Evolutionary conservation across 2,329 filamentous ascomycete species (phyloP).

Genomic region (Trichoderma lentiforme): DNA sequence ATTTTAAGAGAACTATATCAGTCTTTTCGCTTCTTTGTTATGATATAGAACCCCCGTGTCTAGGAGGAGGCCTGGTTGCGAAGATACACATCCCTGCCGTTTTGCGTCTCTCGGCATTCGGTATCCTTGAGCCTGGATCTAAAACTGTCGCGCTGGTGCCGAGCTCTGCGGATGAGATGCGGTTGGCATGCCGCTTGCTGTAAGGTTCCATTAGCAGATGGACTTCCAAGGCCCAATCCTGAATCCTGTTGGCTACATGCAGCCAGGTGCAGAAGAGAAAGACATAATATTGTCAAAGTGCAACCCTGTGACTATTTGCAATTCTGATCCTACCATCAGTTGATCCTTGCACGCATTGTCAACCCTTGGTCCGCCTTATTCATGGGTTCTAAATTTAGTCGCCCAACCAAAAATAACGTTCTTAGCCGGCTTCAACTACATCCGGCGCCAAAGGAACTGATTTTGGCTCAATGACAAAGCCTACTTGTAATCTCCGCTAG

Average conservation of each 20-base stretch:
- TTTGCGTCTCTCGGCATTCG: not conserved
- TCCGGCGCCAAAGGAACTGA: not conserved
- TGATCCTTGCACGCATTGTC: not conserved
- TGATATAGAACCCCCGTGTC: not conserved
- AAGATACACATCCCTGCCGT: too few relatives aligned
- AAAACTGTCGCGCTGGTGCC: too few relatives aligned
- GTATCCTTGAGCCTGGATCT: not conserved
- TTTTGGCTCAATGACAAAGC: not conserved
- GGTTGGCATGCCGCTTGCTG: not conserved
- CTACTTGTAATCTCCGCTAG: not conserved
- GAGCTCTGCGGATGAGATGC: too few relatives aligned
- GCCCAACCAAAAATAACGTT: not conserved
- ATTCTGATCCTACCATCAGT: not conserved
- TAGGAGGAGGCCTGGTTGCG: accelerated
- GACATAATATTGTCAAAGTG: not conserved
- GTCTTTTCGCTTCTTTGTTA: not conserved
- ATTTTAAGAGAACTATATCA: not conserved
- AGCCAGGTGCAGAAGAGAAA: not conserved
- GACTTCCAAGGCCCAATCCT: not conserved
- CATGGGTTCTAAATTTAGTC: conserved; percentile 9
- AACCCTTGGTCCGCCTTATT: not conserved
- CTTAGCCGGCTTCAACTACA: not conserved
- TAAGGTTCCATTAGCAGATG: not conserved
- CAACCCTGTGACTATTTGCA: not conserved
- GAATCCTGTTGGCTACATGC: not conserved